phyloP scores from a whole-genome alignment of 108 stramenopile genomes.

The Cyclotella baltica region DNA sequence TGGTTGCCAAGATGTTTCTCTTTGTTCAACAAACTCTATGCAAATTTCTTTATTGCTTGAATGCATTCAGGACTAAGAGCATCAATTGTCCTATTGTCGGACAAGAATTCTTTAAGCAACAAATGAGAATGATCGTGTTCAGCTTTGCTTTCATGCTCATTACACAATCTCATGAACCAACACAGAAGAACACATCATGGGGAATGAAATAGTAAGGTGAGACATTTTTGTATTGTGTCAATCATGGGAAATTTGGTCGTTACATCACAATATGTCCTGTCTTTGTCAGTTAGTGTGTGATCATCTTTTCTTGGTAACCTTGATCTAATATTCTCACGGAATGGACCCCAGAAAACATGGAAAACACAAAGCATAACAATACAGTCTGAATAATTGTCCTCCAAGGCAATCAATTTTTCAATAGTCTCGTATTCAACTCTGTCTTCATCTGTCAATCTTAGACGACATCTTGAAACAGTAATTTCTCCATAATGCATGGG shows the following conservation, averaged over 20 bases:
- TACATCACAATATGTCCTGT: not conserved
- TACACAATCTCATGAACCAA: not conserved
- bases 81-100: not conserved
- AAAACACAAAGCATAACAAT: constrained; percentile 3
- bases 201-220: too few species aligned
- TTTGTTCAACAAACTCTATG: not conserved
- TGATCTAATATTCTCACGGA: not conserved
- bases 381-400: not conserved
- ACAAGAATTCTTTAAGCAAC: not conserved
- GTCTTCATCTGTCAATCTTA: constrained; percentile 21
- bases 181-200: not conserved
- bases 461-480: not conserved
- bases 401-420: not conserved
- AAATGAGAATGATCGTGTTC: not conserved
- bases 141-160: not conserved
- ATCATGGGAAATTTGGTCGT: too few species aligned
- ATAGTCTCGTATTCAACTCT: not conserved
- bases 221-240: too few species aligned
- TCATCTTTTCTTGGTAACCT: not conserved
- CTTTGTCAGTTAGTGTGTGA: not conserved
- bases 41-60: not conserved
- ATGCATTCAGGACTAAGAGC: not conserved
- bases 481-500: not conserved
- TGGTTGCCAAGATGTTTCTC: not conserved
- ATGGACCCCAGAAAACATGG: constrained; percentile 16